Evolutionary conservation across 2,329 filamentous ascomycete genomes (phyloP), one percentile per base, ranked within the genome.

Genomic region (Teratosphaeria epicoccoides): DNA sequence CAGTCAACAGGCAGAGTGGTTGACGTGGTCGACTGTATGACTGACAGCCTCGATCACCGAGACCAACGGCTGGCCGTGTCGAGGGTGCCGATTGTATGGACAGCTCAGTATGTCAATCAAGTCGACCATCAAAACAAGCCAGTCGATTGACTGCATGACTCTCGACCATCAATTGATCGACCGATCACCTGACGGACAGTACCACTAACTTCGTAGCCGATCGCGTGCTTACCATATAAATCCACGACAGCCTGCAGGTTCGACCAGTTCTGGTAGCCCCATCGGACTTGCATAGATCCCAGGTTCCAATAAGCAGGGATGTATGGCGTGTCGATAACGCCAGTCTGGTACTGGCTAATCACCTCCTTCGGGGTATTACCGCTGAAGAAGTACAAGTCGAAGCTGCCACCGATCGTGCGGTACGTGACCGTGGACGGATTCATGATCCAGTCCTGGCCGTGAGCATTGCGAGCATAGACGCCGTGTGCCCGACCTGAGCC

Each of bases 251-350:
- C 78, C 55, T 83, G 76, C 4, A 88, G 62, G 11, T 79, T 75
- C 1, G 79, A 76, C 79, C 83, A 87, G 58, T 85, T 87, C 23
- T 75, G 48, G 65, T 93, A 93, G 0, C 87, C 88, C 82, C 87
- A 93, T 53, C 86, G 78, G 60, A 87, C 91, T 65, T 94, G 87
- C 58, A 94, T 88, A 64, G 78, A 91, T 0, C 88, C 88, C 54
- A 94, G 81, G 0, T 83, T 81, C 44, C 44, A 46, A 17, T 46
- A 46, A 58, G 86, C 83, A 63, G 90, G 84, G 80, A 91, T 82
- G 0, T 82, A 82, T 1, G 87, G 87, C 5, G 87, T 71, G 0
- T 87, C 87, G 49, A 84, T 73, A 1, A 82, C 78, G 49, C 78
- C 82, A 52, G 71, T 68, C 56, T 85, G 81, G 63, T 90, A 90